Evolutionary conservation across 768 basidiomycete species (phyloP).

Genomic region (Leucocoprinus leucothites): DNA sequence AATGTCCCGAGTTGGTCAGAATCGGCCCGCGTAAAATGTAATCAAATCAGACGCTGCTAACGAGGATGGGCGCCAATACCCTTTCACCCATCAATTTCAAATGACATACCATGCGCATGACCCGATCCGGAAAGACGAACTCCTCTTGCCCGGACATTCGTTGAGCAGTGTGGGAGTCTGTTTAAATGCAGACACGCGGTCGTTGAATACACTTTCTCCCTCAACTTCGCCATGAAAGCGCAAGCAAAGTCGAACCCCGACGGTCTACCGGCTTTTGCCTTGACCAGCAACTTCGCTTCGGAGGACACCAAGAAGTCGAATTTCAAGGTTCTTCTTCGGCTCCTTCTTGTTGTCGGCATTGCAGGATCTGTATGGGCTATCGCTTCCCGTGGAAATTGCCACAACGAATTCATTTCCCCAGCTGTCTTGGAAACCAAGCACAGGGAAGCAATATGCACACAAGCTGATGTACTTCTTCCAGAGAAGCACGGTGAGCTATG

Average conservation of each 20-base stretch:
- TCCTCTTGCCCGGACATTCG: too few species aligned
- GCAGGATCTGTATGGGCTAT: neutral
- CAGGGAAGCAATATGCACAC: constrained; percentile 24
- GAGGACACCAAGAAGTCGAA: neutral
- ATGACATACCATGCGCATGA: too few species aligned
- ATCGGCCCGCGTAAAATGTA: too few species aligned
- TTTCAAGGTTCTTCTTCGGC: neutral
- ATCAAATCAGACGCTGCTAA: too few species aligned
- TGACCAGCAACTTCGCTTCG: neutral
- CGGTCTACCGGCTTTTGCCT: neutral
- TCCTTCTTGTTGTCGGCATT: constrained; percentile 1
- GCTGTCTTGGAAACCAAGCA: neutral
- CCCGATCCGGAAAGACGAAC: too few species aligned
- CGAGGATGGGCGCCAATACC: too few species aligned
- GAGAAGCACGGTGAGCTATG: constrained; percentile 36
- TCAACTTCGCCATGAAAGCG: neutral
- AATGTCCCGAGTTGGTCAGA: too few species aligned
- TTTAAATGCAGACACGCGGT: too few species aligned
- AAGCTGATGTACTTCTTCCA: constrained; percentile 37
- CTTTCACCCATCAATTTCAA: too few species aligned
- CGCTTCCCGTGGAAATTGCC: neutral
- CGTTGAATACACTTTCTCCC: neutral
- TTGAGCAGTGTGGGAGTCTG: too few species aligned
- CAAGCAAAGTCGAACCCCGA: neutral
- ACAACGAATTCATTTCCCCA: neutral